These are phyloP conservation scores for Pigoraptor vietnamica DNA, from an alignment of 78 protist species.

Conservation along the genomic window DNA sequence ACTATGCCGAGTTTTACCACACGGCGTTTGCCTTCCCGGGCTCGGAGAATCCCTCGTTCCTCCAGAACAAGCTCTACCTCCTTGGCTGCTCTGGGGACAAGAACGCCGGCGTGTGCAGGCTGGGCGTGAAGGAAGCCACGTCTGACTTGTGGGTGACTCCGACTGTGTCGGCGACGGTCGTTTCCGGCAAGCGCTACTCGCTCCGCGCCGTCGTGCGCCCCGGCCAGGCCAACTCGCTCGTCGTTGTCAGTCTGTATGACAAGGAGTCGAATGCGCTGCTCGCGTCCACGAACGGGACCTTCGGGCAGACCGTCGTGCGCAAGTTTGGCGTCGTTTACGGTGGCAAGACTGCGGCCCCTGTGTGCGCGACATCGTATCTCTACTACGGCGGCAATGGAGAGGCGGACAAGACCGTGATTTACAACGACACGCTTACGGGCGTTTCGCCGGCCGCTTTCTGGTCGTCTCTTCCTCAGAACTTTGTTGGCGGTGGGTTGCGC, in stretches of 20 bases:
- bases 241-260: not conserved
- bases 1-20: not conserved
- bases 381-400: not conserved
- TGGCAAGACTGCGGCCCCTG: not conserved
- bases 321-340: not conserved
- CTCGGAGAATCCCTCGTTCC: not conserved
- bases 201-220: no score
- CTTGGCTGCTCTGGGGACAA: not conserved
- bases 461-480: slow-evolving; percentile 45
- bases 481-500: slow-evolving; percentile 88
- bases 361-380: not conserved
- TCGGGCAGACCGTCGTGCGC: no score
- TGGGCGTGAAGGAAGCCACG: not conserved
- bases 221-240: no score
- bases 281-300: no score
- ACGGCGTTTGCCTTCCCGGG: not conserved
- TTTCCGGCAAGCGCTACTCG: no score
- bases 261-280: not conserved
- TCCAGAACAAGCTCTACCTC: not conserved
- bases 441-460: slow-evolving; percentile 27
- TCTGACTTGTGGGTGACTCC: not conserved
- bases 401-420: not conserved
- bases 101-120: not conserved
- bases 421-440: not conserved
- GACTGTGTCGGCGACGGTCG: no score